Percentiles rank a stretch among this genome's conserved stretches.
Evolutionary conservation across 1,284 basidiomycete genomes (phyloP).

Genomic region (Irpex sp.): DNA sequence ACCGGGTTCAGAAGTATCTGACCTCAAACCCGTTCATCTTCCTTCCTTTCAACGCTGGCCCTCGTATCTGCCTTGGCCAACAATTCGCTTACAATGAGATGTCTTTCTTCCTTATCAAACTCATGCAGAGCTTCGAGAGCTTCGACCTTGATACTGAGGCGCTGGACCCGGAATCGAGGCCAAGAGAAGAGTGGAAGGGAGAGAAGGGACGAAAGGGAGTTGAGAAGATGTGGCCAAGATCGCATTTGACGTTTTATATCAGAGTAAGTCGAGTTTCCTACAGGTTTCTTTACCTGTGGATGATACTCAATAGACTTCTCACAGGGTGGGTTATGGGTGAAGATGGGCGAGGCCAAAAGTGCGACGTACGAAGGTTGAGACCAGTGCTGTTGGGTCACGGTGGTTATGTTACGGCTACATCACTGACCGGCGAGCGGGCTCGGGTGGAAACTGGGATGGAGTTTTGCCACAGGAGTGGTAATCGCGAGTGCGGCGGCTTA

Average conservation of each 20-base stretch:
- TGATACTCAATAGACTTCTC: background rate
- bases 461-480: too few relatives aligned
- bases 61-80: slow-evolving; percentile 58
- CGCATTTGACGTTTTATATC: slow-evolving; percentile 37
- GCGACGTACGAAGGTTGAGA: background rate
- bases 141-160: slow-evolving; percentile 29
- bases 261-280: slow-evolving; percentile 26
- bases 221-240: slow-evolving; percentile 33
- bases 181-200: slow-evolving; percentile 30
- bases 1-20: slow-evolving; percentile 45
- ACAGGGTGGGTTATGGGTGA: slow-evolving; percentile 26
- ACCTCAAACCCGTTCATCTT: slow-evolving; percentile 58
- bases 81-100: slow-evolving; percentile 45
- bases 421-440: too few relatives aligned
- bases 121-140: slow-evolving; percentile 32
- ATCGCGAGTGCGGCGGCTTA: too few relatives aligned
- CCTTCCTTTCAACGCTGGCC: slow-evolving; percentile 57
- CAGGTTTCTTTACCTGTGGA: background rate
- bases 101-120: slow-evolving; percentile 37
- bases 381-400: too few relatives aligned
- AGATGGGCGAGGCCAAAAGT: slow-evolving; percentile 19
- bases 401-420: too few relatives aligned
- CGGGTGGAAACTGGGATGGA: too few relatives aligned
- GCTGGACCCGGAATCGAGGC: slow-evolving; percentile 29
- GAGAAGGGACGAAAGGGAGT: slow-evolving; percentile 30